Conservation (phyloP, 164 flowering plant species). For the Dillenia suffruticosa region DNA sequence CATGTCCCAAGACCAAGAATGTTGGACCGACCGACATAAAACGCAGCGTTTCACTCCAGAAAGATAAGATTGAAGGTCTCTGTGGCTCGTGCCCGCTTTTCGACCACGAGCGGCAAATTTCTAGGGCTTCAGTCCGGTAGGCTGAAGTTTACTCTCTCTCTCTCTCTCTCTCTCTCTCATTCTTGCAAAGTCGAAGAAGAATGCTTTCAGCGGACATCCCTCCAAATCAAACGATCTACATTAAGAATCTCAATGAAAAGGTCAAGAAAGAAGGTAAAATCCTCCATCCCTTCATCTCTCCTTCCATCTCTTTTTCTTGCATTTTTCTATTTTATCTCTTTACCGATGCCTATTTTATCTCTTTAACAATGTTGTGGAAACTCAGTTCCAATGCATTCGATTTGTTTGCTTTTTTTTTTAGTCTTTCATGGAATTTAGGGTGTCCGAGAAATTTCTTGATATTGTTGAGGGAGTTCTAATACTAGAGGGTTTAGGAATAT, state of each 20-base stretch:
- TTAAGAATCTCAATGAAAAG: slow-evolving; percentile 86
- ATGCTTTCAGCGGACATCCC: slow-evolving; percentile 91
- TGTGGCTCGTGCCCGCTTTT: too few relatives aligned
- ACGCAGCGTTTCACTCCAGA: too few relatives aligned
- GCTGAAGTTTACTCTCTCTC: background rate
- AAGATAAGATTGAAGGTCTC: too few relatives aligned
- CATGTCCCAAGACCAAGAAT: too few relatives aligned
- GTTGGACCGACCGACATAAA: too few relatives aligned
- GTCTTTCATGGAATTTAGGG: slow-evolving; percentile 1
- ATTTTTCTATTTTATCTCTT: background rate
- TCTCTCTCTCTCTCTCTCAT: slow-evolving; percentile 1
- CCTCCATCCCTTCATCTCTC: background rate
- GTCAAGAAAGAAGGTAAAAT: slow-evolving; percentile 82
- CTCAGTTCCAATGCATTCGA: too few relatives aligned
- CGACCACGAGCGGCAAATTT: background rate
- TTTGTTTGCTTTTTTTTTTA: background rate
- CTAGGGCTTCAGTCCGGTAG: background rate
- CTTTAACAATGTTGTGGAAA: too few relatives aligned
- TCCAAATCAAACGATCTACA: slow-evolving; percentile 86
- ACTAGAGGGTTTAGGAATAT: too few relatives aligned
- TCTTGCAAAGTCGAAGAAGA: background rate
- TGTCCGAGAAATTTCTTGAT: background rate
- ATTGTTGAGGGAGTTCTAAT: background rate
- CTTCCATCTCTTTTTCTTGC: background rate
- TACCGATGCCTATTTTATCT: too few relatives aligned